These are phyloP conservation scores for Termitomyces sp. DNA, from an alignment of 768 basidiomycete genomes.

Conservation along the genomic window DNA sequence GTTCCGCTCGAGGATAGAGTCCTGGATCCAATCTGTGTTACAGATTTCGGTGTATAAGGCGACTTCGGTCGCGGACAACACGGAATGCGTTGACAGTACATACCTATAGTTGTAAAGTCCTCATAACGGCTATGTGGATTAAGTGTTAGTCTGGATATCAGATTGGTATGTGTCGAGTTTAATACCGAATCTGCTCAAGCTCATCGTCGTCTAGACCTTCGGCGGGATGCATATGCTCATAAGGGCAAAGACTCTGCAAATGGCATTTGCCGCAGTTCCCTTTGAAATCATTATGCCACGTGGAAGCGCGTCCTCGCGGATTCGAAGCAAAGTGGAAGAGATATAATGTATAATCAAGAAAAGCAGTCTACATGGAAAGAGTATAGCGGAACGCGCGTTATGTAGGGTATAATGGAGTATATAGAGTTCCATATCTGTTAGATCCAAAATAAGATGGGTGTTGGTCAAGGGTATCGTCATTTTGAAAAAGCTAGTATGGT, in stretches of 20 bases:
- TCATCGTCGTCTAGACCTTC: conserved; percentile 60
- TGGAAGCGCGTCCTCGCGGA: not conserved
- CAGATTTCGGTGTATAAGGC: not conserved
- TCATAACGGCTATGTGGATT: conserved; percentile 68
- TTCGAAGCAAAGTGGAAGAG: not conserved
- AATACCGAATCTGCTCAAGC: conserved; percentile 59
- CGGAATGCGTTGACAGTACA: conserved; percentile 1
- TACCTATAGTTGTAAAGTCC: conserved; percentile 95
- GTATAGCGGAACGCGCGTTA: not conserved
- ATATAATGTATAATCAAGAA: not conserved
- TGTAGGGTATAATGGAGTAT: conserved; percentile 11
- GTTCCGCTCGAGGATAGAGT: conserved; percentile 85
- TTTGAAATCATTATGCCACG: conserved; percentile 4
- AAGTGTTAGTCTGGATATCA: conserved; percentile 9
- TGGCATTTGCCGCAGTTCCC: not conserved
- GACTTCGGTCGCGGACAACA: not conserved
- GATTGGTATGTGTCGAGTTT: conserved; percentile 2
- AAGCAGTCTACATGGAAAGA: conserved; percentile 4
- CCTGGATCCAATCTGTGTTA: conserved; percentile 88
- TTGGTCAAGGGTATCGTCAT: conserved; percentile 4
- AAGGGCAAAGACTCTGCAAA: conserved; percentile 2
- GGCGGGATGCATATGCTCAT: conserved; percentile 30
- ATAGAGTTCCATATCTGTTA: conserved; percentile 13
- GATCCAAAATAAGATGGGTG: conserved; percentile 9
- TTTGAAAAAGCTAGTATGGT: conserved; percentile 8